Base-by-base conservation (phyloP, 805 yeast species). In the Diddensiella santjacobensis region DNA sequence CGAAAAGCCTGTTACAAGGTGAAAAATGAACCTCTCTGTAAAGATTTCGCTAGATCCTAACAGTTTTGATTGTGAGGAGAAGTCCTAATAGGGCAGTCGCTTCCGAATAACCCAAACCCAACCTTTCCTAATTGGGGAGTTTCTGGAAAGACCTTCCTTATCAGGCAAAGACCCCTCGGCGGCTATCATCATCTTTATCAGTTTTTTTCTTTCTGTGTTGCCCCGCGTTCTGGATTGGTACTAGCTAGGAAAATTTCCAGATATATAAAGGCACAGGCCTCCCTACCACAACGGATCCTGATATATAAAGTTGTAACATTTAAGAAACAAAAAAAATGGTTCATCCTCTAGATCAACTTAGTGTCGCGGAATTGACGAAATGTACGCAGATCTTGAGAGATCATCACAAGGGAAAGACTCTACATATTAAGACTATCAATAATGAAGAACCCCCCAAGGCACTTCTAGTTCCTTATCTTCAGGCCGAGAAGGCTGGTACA, bases 371-470 rank as follows among this genome's bases (percentile, higher is more conserved):
- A 56, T 55, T 63, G 40, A 49, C 50, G 42, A 47, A 37, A 23
- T 65, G 65, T n/a, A 63, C 61, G 10, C 24, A 17, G 18, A 51
- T 63, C 10, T 44, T 66, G 26, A 53, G 48, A 41, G 46, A 51
- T 48, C 56, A 58, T 31, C 62, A 64, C 47, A 33, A 46, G 4
- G 63, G 62, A 29, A 60, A 62, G 48, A 50, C 49, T 38, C 50
- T 66, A 26, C 68, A 65, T 51, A 56, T 65, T 57, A 66, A 66
- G 56, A 55, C 52, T 35, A 51, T 66, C 11, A 60, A 57, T 41
- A 44, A 50, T 20, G 61, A 63, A 42, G 95, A 86, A 62, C 95
- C 95, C 29, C 90, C 95, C 52, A 86, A 86, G 74, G 70, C 75
- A 57, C 80, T 75, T 53, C 81, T 86, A 83, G 60, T 79, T 53